Base-by-base conservation (phyloP, 768 basidiomycete species). In the Heimioporus sp. region DNA sequence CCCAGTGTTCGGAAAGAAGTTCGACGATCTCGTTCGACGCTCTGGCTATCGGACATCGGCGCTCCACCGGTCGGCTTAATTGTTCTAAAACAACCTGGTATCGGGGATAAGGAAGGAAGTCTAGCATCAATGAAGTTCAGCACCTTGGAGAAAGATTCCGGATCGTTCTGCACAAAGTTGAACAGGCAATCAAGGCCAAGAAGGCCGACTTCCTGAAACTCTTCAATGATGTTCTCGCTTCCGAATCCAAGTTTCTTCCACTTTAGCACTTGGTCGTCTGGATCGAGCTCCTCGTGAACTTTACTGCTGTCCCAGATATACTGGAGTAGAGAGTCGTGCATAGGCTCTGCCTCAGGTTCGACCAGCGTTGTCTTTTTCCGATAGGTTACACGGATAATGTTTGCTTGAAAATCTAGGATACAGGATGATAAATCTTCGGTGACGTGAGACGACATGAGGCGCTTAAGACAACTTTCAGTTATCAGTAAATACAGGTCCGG, bases 1-100 rank as follows among this genome's bases (percentile, higher is more conserved):
- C 80, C 87, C 90, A 94, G 64, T 92, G 83, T 46, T 92, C 87
- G 4, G 88, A 85, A 31, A 96, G 74, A 36, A 93, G 73, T 59
- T 90, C 90, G 5, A 92, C 88, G 9, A 92, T 82, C 59, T 93
- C 89, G 53, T 90, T 90, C 1, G 92, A 94, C 16, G 87, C 90
- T 59, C 79, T 85, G 5, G 85, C 86, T 56, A 95, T 80, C 0
- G 90, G 91, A 72, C 92, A 95, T 44, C 90, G 79, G 49, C 88
- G 80, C 57, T 87, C 82, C 36, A 73, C 72, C 10, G 87, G 81
- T 46, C 91, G 78, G 53, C 86, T 87, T 4, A 87, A 71, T 66
- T 95, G 92, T 62, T 94, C 92, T 24, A 85, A 73, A 10, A 92
- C 79, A 16, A 90, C 74, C 87, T 92, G 52, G n/a, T 37, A 12